These are phyloP conservation scores for Umbelopsis sp. DNA, from an alignment of 192 early-diverging fungal species.

Conservation along the genomic window DNA sequence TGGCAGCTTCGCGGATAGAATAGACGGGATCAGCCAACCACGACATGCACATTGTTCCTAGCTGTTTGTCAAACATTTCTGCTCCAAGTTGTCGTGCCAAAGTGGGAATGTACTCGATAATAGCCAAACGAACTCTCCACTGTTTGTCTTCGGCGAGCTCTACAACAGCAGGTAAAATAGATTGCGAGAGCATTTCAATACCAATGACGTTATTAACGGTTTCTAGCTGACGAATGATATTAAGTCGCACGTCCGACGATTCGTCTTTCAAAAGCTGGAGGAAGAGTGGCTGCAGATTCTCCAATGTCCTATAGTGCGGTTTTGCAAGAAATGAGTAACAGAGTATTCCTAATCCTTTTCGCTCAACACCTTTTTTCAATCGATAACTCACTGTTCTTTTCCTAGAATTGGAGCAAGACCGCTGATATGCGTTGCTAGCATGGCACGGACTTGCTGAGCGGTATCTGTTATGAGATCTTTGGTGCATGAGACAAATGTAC, in stretches of 20 bases:
- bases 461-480: slow-evolving; percentile 95
- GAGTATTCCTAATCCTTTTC: not conserved
- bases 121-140: slow-evolving; percentile 98
- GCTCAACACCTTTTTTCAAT: not conserved
- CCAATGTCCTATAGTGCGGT: slow-evolving; percentile 79
- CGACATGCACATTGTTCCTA: slow-evolving; percentile 93
- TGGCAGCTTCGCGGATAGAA: slow-evolving; percentile 98
- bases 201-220: slow-evolving; percentile 96
- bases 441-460: slow-evolving; percentile 94
- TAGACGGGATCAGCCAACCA: slow-evolving; percentile 98
- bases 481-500: slow-evolving; percentile 85
- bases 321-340: not conserved
- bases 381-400: slow-evolving; percentile 75
- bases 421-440: slow-evolving; percentile 95
- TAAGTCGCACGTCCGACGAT: slow-evolving; percentile 95
- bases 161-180: slow-evolving; percentile 95
- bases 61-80: slow-evolving; percentile 97
- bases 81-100: slow-evolving; percentile 95
- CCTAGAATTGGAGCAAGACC: slow-evolving; percentile 94
- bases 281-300: slow-evolving; percentile 93
- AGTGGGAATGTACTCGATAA: slow-evolving; percentile 98
- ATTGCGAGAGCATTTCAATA: slow-evolving; percentile 96
- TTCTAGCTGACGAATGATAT: slow-evolving; percentile 98
- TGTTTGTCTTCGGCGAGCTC: slow-evolving; percentile 99
- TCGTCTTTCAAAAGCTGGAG: slow-evolving; percentile 97